phyloP scores from a whole-genome alignment of 768 basidiomycete species.

The Tricholoma bakamatsutake region DNA sequence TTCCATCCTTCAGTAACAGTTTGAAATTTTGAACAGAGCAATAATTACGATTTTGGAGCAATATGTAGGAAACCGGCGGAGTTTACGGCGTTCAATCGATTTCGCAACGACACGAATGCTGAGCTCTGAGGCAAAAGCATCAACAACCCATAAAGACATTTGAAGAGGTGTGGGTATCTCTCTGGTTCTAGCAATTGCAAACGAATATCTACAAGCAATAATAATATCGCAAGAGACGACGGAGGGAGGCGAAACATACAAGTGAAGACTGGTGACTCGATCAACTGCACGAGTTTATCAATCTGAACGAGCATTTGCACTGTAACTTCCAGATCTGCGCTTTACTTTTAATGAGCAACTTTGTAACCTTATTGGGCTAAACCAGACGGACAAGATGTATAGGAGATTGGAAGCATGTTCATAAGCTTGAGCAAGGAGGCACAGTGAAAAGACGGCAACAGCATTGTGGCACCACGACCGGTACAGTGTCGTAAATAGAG shows the following conservation, averaged over 20 bases:
- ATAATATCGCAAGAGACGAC: not conserved
- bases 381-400: slow-evolving; percentile 73
- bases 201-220: slow-evolving; percentile 54
- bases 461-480: slow-evolving; percentile 99
- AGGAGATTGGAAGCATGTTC: slow-evolving; percentile 97
- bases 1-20: not conserved
- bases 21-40: not conserved
- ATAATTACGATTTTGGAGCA: slow-evolving; percentile 73
- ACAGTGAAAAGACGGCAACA: slow-evolving; percentile 93
- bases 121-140: slow-evolving; percentile 98
- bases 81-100: slow-evolving; percentile 91
- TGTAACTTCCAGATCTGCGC: slow-evolving; percentile 95
- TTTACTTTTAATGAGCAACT: slow-evolving; percentile 23
- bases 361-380: not conserved
- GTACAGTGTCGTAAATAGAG: slow-evolving; percentile 89
- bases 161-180: slow-evolving; percentile 92
- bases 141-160: slow-evolving; percentile 92
- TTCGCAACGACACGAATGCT: slow-evolving; percentile 91
- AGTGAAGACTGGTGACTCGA: slow-evolving; percentile 98
- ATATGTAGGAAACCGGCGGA: slow-evolving; percentile 92
- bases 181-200: slow-evolving; percentile 96
- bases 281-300: slow-evolving; percentile 95
- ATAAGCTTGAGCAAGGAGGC: slow-evolving; percentile 95
- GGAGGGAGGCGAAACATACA: slow-evolving; percentile 43
- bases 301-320: slow-evolving; percentile 93